Percentiles rank a stretch among this genome's conserved stretches.
Conservation (phyloP, 495 filamentous ascomycete species). For the Xylaria nigripes region DNA sequence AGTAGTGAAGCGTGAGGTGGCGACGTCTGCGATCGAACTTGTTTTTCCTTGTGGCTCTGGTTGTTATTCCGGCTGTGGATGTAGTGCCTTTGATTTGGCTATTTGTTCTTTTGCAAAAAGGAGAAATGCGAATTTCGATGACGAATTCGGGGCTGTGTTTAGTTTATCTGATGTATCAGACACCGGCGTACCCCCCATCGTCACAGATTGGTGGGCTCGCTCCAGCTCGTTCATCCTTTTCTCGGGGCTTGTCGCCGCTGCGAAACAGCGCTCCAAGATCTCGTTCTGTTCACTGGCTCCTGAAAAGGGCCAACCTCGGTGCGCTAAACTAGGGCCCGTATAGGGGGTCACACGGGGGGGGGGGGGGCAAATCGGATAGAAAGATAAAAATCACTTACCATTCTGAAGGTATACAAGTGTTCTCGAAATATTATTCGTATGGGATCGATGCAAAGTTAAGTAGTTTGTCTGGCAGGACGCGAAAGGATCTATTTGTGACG, state of each 20-base stretch:
- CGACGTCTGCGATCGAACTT: neutral
- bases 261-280: neutral
- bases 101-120: neutral
- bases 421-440: neutral
- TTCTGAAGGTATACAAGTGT: constrained; percentile 1
- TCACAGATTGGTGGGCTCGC: neutral
- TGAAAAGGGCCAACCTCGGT: neutral
- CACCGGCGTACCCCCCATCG: neutral
- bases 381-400: constrained; percentile 7
- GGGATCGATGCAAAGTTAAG: neutral
- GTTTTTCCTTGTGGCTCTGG: neutral
- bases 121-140: neutral
- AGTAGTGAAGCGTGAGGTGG: neutral
- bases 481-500: neutral
- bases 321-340: constrained; percentile 8
- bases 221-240: neutral
- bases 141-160: neutral
- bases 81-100: neutral
- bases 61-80: neutral
- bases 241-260: constrained; percentile 1
- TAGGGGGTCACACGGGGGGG: constrained; percentile 8
- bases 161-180: constrained; percentile 1
- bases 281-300: constrained; percentile 1
- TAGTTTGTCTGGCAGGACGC: neutral
- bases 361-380: neutral